Evolutionary conservation across 2,329 filamentous ascomycete genomes (phyloP), one percentile per base, ranked within the genome.

Genomic region (Coniochaeta pulveracea): DNA sequence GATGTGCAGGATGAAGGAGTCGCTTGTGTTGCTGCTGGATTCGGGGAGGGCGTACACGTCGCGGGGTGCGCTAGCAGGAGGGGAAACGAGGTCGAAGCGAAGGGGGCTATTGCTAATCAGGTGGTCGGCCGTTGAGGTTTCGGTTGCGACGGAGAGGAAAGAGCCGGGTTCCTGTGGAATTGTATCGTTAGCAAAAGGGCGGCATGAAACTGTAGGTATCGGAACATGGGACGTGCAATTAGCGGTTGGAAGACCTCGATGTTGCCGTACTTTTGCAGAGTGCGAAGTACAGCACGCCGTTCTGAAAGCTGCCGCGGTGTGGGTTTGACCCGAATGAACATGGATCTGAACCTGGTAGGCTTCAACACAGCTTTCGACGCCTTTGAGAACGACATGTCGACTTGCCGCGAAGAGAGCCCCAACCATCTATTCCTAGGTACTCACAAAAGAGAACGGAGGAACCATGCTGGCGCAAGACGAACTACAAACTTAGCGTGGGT

Each of bases 211-310:
- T 32, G 30, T 24, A 6, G 14, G 10, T 16, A 28, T 19, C 17
- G 19, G 7, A 21, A 3, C 11, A 16, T 19, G 5, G 16, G 10
- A 44, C 51, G 31, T 43, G 60, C 60, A 28, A 58, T 50, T 22
- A 65, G 50, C 47, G 57, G 61, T 51, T 63, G 67, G 48, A 76
- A 76, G 22, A 64, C 54, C 25, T 74, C 65, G 27, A 74, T 58
- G 3, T 55, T 50, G 35, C 63, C 65, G 42, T 65, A 55, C 35
- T 58, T 55, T 49, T 71, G 61, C 15, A 76, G 53, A 18, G 63
- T 57, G 26, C 64, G 62, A 21, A 76, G 52, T 14, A 76, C 57
- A 6, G 69, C 68, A 16, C 69, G 66, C 6, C 71, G 64, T 50
- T 76, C 69, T 19, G 60, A 57, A 41, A 76, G 64, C 29, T 41